These are phyloP conservation scores for Pythium phragmitis DNA, from an alignment of 352 stramenopile genomes.

Conservation along the genomic window DNA sequence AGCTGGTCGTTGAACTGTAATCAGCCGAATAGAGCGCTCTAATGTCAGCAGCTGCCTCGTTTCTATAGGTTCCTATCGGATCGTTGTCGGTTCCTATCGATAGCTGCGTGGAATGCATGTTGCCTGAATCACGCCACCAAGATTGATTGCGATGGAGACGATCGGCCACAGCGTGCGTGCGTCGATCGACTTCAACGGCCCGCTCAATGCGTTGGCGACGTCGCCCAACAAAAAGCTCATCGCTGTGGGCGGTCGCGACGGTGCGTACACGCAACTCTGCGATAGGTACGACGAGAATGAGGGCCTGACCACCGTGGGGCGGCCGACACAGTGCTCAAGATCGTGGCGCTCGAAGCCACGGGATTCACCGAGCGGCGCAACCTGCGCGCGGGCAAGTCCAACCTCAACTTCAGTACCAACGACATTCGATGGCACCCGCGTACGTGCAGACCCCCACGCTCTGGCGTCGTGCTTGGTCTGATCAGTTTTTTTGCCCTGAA, in stretches of 20 bases:
- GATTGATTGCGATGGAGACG: slow-evolving; percentile 38
- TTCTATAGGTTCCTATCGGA: slow-evolving; percentile 1
- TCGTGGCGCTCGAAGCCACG: slow-evolving; percentile 71
- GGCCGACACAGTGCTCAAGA: slow-evolving; percentile 62
- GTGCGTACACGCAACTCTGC: slow-evolving; percentile 27
- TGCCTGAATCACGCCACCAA: no score
- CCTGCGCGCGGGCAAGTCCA: slow-evolving; percentile 78
- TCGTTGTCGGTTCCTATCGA: not conserved
- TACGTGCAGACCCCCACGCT: slow-evolving; percentile 28
- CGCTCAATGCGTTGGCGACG: slow-evolving; percentile 80
- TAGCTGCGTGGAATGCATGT: not conserved
- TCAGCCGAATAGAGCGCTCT: slow-evolving; percentile 8
- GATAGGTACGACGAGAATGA: not conserved
- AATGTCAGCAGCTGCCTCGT: not conserved
- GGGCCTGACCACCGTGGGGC: not conserved
- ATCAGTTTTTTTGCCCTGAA: slow-evolving; percentile 20
- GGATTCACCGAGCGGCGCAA: slow-evolving; percentile 87
- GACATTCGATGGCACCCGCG: slow-evolving; percentile 88
- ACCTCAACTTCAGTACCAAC: slow-evolving; percentile 88
- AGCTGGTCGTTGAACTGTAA: not conserved
- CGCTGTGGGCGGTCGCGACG: slow-evolving; percentile 81
- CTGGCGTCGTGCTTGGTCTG: not conserved
- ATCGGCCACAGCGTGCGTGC: slow-evolving; percentile 60
- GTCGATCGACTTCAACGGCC: slow-evolving; percentile 86
- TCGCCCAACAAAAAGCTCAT: slow-evolving; percentile 83